Evolutionary conservation across 2,329 filamentous ascomycete species (phyloP), one percentile per base, ranked within the genome.

Genomic region (Ampelomyces quisqualis): DNA sequence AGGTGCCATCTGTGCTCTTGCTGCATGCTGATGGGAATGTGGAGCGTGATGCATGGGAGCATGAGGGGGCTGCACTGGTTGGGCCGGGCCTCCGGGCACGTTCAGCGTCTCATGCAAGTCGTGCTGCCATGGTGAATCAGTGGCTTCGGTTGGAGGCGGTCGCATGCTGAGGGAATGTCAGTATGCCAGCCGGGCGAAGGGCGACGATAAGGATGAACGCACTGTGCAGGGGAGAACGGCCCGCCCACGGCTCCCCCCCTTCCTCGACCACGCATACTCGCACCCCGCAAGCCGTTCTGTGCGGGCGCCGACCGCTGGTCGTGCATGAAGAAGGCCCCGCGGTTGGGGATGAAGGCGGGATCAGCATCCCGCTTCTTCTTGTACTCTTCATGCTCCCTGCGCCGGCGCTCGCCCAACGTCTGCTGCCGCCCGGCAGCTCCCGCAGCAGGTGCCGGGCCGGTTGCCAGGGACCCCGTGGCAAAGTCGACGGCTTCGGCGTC

Each of bases 291-390:
- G 38, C 86, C 86, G 69, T 90, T 91, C 38, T 84, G 79, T 52
- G 83, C 81, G 30, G 84, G 80, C n/a, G 85, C 85, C 40, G 86
- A 81, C 48, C 89, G 81, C 61, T 93, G 88, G 65, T 97, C 93
- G 69, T 97, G 91, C 81, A 97, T 90, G 73, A 96, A 97, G 75
- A 97, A 97, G 48, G 88, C 85, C 44, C 93, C 93, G 53, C 91
- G 79, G 62, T 94, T 96, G 38, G 93, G 91, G 40, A 96, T 91
- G 70, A 95, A 95, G 8, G 90, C 84, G 23, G 91, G 91, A 67
- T 95, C 89, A 57, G 88, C 84, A 64, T 95, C 89, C 56, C 88
- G 81, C 68, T 88, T 88, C 71, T 86, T 88, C 71, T 85, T 84
- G 72, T 95, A 94, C 62, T 95, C 88, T 51, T 95, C 90, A 60